Conservation (phyloP, 2,329 filamentous ascomycete genomes). For the Aspergillus brasiliensis region DNA sequence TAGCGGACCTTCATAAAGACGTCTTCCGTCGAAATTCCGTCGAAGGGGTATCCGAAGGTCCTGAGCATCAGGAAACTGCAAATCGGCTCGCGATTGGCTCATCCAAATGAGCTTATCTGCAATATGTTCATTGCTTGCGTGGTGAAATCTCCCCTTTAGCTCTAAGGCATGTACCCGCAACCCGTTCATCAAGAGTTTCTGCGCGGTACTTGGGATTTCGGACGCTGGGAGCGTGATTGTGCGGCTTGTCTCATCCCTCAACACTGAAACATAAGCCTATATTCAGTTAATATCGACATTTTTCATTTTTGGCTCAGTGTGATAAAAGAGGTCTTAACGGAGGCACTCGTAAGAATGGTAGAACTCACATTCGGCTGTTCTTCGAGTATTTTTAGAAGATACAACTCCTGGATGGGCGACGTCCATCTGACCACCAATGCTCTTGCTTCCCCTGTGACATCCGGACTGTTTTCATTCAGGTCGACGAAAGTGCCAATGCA, state of each 20-base stretch:
- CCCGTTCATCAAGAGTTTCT: not conserved
- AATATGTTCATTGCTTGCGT: not conserved
- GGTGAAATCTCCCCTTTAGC: not conserved
- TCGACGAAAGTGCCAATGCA: not conserved
- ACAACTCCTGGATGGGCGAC: not conserved
- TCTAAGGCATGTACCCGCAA: not conserved
- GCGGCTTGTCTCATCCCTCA: not conserved
- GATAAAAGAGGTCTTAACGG: not conserved
- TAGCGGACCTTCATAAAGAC: not conserved
- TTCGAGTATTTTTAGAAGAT: not conserved
- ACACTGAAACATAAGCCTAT: not conserved
- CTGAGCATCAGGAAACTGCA: not conserved
- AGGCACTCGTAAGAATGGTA: not conserved
- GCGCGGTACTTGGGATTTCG: not conserved
- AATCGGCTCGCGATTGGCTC: not conserved
- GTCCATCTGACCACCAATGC: not conserved
- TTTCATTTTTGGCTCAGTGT: not conserved
- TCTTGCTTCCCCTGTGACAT: not conserved
- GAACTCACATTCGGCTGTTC: not conserved
- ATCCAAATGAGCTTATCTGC: not conserved
- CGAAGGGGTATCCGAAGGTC: not conserved
- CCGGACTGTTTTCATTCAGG: not conserved
- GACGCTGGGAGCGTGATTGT: not conserved
- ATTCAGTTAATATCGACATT: not conserved
- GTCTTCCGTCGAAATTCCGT: not conserved